Evolutionary conservation across 305 asterid genomes (phyloP).

Genomic region (Nicotiana rustica): DNA sequence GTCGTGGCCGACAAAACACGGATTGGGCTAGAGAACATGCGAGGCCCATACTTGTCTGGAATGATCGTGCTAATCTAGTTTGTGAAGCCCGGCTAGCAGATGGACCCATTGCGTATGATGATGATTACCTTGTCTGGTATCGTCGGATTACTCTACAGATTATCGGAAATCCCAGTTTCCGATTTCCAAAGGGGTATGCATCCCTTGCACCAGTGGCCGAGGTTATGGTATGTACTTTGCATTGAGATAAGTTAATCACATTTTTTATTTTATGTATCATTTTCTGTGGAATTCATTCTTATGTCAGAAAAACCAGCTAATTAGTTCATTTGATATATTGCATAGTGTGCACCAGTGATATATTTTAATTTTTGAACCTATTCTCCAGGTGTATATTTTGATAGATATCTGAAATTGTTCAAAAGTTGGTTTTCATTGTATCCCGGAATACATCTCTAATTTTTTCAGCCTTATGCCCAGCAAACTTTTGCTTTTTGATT

Average conservation of each 20-base stretch:
- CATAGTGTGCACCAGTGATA: not conserved
- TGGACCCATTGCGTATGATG: conserved; percentile 47
- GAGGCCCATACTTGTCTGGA: conserved; percentile 81
- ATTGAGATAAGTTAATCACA: no score
- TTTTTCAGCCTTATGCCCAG: not conserved
- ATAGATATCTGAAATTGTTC: not conserved
- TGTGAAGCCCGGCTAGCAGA: conserved; percentile 52
- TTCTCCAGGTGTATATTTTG: not conserved
- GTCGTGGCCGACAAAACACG: conserved; percentile 79
- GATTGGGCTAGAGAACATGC: conserved; percentile 70
- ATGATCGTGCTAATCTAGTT: conserved; percentile 56
- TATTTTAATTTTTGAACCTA: not conserved
- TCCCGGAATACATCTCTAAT: not conserved
- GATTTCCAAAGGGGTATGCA: not conserved
- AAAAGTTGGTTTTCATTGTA: not conserved
- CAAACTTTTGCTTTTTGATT: not conserved
- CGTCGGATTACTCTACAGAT: not conserved
- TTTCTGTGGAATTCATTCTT: no score
- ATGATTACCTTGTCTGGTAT: not conserved
- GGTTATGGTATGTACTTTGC: not conserved
- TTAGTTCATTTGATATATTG: no score
- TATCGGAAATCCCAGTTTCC: not conserved
- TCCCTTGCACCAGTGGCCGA: not conserved
- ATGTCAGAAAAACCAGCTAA: no score
- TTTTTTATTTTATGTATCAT: no score